Evolutionary conservation across 768 basidiomycete genomes (phyloP).

Genomic region (Agrocybe pediades): DNA sequence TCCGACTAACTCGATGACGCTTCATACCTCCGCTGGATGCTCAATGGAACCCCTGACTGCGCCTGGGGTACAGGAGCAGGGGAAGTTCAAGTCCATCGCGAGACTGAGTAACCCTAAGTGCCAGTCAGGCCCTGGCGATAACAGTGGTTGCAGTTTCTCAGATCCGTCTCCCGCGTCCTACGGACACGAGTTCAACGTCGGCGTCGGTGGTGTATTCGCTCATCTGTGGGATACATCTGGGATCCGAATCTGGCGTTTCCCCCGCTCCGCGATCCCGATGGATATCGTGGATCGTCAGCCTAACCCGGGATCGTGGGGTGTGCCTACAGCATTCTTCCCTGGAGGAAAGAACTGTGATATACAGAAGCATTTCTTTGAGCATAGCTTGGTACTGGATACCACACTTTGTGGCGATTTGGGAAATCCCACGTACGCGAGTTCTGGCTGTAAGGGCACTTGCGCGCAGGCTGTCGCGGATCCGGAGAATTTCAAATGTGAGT

Average conservation of each 20-base stretch:
- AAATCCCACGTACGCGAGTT: background rate
- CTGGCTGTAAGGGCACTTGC: background rate
- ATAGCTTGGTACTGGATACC: background rate
- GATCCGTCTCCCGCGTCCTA: background rate
- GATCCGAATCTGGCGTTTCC: constrained; percentile 3
- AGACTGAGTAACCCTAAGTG: background rate
- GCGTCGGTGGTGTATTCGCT: constrained; percentile 1
- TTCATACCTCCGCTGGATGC: constrained; percentile 1
- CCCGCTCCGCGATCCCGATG: background rate
- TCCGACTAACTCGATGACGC: background rate
- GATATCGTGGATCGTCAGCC: background rate
- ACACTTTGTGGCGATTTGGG: background rate
- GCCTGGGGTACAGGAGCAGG: background rate
- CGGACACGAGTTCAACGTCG: background rate
- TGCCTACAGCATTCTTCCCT: background rate
- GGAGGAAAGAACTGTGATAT: background rate
- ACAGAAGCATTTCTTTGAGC: background rate
- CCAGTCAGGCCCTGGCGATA: background rate
- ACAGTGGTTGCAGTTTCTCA: background rate
- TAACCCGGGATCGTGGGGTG: constrained; percentile 1
- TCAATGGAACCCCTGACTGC: background rate
- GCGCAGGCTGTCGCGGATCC: background rate
- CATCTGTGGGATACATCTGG: constrained; percentile 1
- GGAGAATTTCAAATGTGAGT: background rate
- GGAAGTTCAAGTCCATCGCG: background rate